Base-by-base conservation (phyloP, 2,329 filamentous ascomycete species). In the Cladosporium sp. region DNA sequence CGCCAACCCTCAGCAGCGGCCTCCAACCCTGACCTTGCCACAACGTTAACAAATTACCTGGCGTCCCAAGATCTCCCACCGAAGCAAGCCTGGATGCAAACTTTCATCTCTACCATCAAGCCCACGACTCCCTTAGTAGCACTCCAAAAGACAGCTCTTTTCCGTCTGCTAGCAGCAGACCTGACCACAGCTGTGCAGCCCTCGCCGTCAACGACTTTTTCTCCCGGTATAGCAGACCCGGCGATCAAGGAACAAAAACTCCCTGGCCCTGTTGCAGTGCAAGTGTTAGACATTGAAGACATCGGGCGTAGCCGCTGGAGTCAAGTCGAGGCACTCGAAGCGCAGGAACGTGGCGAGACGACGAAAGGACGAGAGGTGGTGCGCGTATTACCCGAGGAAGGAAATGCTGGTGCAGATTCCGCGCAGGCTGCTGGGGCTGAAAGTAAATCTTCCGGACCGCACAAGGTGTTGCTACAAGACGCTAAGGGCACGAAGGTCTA, bases 251-350 rank as follows among this genome's bases (percentile, higher is more conserved):
- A 88, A 52, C 68, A 72, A 3, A 71, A 69, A 0, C 71, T 97
- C 0, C 53, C 71, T 0, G 76, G 75, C 1, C 79, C 88, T 27
- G 75, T 92, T 1, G 75, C 85, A 3, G 84, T 93, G 1, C 93
- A 97, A 67, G 80, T 97, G 1, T 72, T 95, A 1, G 90, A 94
- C 59, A 76, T 97, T 7, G 85, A 95, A 63, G 91, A 97, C 63
- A 78, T 97, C 16, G 79, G 84, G 2, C 77, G 79, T 46, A 89
- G 85, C 59, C 79, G 86, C 45, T 95, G 91, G 88, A 85, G 88
- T 56, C 89, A 96, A 67, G 79, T 95, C 27, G 89, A 96, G 66
- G 82, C 84, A 29, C 80, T 93, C 6, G 87, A 92, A 67, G 79
- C 83, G 38, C 74, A 83, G 38, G 82, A 85, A 61, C 77, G 86